phyloP scores from a whole-genome alignment of 2,329 filamentous ascomycete species.

The Sporothrix humicola region DNA sequence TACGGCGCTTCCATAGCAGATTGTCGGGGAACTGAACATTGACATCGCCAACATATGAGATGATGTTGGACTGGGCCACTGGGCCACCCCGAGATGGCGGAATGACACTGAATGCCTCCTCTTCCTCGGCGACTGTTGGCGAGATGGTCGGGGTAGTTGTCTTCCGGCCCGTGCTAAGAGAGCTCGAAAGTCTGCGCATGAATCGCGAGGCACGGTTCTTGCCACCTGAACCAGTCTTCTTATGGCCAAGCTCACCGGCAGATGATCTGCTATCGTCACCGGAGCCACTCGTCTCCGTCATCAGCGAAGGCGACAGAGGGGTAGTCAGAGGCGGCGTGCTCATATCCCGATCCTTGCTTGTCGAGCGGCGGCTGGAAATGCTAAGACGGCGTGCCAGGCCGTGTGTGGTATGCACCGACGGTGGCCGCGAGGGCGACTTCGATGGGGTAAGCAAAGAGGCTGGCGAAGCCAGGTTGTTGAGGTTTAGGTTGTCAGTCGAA shows the following conservation, averaged over 20 bases:
- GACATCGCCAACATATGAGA: slow-evolving; percentile 81
- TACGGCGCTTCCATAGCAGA: slow-evolving; percentile 92
- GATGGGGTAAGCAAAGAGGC: slow-evolving; percentile 43
- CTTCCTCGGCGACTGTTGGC: slow-evolving; percentile 59
- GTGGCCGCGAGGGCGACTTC: slow-evolving; percentile 55
- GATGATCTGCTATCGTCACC: slow-evolving; percentile 54
- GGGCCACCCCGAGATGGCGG: slow-evolving; percentile 31
- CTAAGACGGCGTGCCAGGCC: slow-evolving; percentile 66
- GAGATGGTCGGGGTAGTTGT: slow-evolving; percentile 54
- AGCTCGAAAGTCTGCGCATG: slow-evolving; percentile 64
- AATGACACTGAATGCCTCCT: slow-evolving; percentile 42
- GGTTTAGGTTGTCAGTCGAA: slow-evolving; percentile 52
- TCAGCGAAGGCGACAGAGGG: slow-evolving; percentile 49
- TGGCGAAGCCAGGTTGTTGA: slow-evolving; percentile 39
- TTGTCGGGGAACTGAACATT: slow-evolving; percentile 98
- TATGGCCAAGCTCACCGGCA: slow-evolving; percentile 45
- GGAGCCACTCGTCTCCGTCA: slow-evolving; percentile 52
- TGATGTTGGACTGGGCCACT: slow-evolving; percentile 50
- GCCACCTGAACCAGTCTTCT: slow-evolving; percentile 44
- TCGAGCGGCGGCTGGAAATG: slow-evolving; percentile 65
- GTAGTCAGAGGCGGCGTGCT: slow-evolving; percentile 32
- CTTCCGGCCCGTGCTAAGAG: slow-evolving; percentile 57
- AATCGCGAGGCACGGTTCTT: slow-evolving; percentile 61
- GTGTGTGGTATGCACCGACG: slow-evolving; percentile 55
- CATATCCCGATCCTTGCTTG: slow-evolving; percentile 51